Evolutionary conservation across 768 basidiomycete genomes (phyloP).

Genomic region (Neoboletus subvelutipes): DNA sequence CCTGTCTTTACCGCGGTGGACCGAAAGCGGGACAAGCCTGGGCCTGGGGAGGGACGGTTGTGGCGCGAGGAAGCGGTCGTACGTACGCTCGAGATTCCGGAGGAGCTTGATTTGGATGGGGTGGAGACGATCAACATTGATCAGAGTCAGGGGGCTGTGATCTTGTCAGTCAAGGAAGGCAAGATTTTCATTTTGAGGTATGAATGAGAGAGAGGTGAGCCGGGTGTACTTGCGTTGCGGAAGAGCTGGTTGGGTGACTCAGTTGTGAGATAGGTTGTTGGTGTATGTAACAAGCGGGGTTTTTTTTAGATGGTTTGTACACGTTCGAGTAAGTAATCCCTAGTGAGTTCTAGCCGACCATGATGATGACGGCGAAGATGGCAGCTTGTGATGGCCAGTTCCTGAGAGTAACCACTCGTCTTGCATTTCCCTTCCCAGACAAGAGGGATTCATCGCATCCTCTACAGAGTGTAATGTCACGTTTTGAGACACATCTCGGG

Average conservation of each 20-base stretch:
- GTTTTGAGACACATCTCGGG: no score
- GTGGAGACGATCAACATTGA: constrained; percentile 81
- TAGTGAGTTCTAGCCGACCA: no score
- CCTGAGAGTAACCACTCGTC: no score
- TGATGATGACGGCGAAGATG: no score
- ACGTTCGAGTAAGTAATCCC: neutral
- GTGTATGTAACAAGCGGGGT: neutral
- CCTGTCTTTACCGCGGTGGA: constrained; percentile 36
- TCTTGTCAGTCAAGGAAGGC: constrained; percentile 64
- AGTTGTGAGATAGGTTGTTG: neutral
- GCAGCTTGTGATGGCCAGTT: no score
- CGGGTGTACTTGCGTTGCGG: neutral
- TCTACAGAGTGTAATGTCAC: no score
- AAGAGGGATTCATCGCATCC: no score
- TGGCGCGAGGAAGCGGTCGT: constrained; percentile 45
- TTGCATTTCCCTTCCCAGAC: no score
- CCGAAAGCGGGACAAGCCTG: constrained; percentile 17
- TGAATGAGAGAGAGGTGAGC: constrained; percentile 34
- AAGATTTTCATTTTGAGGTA: constrained; percentile 76
- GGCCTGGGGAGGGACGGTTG: constrained; percentile 15
- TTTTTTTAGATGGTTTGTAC: neutral
- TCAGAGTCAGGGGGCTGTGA: constrained; percentile 71
- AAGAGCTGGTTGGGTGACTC: no score
- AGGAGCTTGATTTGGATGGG: constrained; percentile 59
- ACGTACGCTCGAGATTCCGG: constrained; percentile 61